These are phyloP conservation scores for Arthrinium phaeospermum DNA, from an alignment of 2,329 filamentous ascomycete genomes.

Conservation along the genomic window DNA sequence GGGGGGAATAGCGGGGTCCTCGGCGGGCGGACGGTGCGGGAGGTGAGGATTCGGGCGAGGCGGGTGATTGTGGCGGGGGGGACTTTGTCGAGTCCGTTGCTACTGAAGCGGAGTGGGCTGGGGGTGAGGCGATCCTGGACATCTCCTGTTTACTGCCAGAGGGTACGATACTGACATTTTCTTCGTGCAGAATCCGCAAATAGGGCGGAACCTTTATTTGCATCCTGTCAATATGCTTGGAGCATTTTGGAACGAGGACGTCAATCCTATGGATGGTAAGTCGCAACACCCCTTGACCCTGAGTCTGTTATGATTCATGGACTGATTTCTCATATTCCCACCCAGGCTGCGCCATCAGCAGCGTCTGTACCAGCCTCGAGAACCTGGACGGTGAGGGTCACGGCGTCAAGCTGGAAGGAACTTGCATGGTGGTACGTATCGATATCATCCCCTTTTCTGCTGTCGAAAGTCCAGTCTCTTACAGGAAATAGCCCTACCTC, in stretches of 20 bases:
- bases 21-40: slow-evolving; percentile 55
- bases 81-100: slow-evolving; percentile 73
- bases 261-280: slow-evolving; percentile 66
- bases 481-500: slow-evolving; percentile 58
- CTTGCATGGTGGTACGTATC: slow-evolving; percentile 65
- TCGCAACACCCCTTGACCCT: neutral
- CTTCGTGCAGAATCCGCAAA: slow-evolving; percentile 66
- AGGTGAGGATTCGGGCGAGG: slow-evolving; percentile 75
- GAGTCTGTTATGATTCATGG: slow-evolving; percentile 17
- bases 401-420: slow-evolving; percentile 78
- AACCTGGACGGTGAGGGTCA: slow-evolving; percentile 80
- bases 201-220: slow-evolving; percentile 79
- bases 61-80: slow-evolving; percentile 78
- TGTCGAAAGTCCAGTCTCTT: no score
- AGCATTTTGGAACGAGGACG: slow-evolving; percentile 70
- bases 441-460: neutral
- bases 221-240: slow-evolving; percentile 70
- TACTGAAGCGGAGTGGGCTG: slow-evolving; percentile 78
- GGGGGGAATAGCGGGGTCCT: slow-evolving; percentile 58
- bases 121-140: slow-evolving; percentile 53
- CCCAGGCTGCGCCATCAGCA: slow-evolving; percentile 75
- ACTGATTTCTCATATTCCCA: slow-evolving; percentile 26
- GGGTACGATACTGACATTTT: neutral
- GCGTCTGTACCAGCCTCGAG: slow-evolving; percentile 76
- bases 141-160: no score